phyloP scores from a whole-genome alignment of 208 protist species.

The Trypanosoma boissoni region DNA sequence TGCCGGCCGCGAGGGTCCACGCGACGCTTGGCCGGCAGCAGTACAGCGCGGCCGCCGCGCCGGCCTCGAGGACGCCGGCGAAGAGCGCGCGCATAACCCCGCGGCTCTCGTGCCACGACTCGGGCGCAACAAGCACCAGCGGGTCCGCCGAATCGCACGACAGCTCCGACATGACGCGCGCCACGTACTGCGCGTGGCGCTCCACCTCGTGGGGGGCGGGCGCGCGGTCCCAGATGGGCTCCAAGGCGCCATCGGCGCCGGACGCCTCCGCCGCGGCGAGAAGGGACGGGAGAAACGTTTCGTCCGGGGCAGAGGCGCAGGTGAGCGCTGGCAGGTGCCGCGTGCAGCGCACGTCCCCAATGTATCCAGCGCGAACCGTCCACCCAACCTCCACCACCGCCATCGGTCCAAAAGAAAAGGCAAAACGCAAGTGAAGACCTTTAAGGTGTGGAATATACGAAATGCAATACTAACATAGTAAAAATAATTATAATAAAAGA shows the following conservation, averaged over 20 bases:
- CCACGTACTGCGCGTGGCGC: slow-evolving; percentile 47
- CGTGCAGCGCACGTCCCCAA: slow-evolving; percentile 69
- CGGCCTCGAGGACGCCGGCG: slow-evolving; percentile 55
- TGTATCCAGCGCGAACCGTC: slow-evolving; percentile 61
- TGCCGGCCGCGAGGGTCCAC: slow-evolving; percentile 63
- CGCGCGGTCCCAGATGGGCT: slow-evolving; percentile 59
- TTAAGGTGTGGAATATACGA: too few relatives aligned
- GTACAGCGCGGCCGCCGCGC: slow-evolving; percentile 58
- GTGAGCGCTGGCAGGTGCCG: slow-evolving; percentile 33
- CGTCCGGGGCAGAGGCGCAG: slow-evolving; percentile 22
- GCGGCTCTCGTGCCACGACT: slow-evolving; percentile 65
- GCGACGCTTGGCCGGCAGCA: slow-evolving; percentile 71
- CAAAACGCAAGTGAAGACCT: too few relatives aligned
- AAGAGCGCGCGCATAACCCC: slow-evolving; percentile 60
- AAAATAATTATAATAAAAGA: too few relatives aligned
- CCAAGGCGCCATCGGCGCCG: slow-evolving; percentile 21
- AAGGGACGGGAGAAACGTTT: slow-evolving; percentile 49
- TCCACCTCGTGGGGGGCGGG: slow-evolving; percentile 32
- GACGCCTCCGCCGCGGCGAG: slow-evolving; percentile 21
- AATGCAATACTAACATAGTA: too few relatives aligned
- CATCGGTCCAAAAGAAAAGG: too few relatives aligned
- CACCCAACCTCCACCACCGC: slow-evolving; percentile 82
- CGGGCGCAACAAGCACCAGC: slow-evolving; percentile 75
- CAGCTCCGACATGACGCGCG: slow-evolving; percentile 39
- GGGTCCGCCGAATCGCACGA: slow-evolving; percentile 45